Conservation (phyloP, 2,329 filamentous ascomycete genomes). For the Phoma sp. region DNA sequence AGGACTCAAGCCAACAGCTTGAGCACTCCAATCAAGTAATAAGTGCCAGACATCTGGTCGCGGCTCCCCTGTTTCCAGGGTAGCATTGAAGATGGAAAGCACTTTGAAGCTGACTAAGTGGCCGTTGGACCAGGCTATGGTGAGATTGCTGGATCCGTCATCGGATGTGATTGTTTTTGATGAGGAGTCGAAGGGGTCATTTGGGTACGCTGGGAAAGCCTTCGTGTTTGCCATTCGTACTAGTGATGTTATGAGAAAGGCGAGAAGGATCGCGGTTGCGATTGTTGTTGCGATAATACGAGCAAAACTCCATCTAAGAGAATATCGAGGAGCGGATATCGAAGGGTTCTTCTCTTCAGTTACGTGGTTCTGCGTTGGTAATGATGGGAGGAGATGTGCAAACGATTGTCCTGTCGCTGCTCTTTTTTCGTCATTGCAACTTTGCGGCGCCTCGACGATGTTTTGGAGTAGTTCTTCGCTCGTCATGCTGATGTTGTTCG, state of each 20-base stretch:
- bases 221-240: neutral
- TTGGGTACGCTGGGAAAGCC: neutral
- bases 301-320: neutral
- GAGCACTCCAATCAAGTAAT: neutral
- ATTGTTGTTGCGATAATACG: neutral
- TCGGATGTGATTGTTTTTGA: neutral
- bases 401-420: too few species aligned
- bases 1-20: neutral
- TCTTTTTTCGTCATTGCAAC: too few species aligned
- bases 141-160: constrained; percentile 3
- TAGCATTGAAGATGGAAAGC: neutral
- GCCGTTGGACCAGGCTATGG: neutral
- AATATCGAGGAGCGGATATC: neutral
- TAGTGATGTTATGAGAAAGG: neutral
- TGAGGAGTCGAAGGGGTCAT: neutral
- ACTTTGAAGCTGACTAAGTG: neutral
- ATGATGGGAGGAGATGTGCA: too few species aligned
- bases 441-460: too few species aligned
- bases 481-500: too few species aligned
- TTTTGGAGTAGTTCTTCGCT: too few species aligned
- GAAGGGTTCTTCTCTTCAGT: too few species aligned
- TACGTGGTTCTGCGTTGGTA: too few species aligned
- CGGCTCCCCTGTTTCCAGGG: neutral
- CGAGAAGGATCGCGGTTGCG: neutral
- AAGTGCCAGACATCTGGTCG: neutral